Evolutionary conservation across 169 alveolate species (phyloP).

Genomic region (Eimeria falciformis): DNA sequence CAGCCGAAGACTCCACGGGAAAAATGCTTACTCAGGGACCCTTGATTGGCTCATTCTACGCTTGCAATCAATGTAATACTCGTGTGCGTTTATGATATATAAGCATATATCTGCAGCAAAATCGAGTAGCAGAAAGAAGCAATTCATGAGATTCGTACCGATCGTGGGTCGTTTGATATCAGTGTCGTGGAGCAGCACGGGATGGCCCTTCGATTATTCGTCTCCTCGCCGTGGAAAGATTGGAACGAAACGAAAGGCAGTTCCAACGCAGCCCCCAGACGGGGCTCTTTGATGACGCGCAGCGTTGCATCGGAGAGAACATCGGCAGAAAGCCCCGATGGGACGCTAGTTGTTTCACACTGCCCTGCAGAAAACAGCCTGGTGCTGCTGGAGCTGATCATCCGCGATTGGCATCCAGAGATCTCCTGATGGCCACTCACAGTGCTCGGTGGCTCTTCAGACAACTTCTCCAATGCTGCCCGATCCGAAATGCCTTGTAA

Average conservation of each 20-base stretch:
- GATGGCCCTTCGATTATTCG: background rate
- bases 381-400: constrained; percentile 59
- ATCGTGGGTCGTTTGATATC: background rate
- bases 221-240: constrained; percentile 3
- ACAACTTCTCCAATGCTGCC: background rate
- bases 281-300: constrained; percentile 11
- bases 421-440: background rate
- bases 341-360: too few relatives aligned
- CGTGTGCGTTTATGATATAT: too few relatives aligned
- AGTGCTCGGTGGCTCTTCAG: constrained; percentile 46
- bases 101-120: too few relatives aligned
- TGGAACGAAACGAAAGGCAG: constrained; percentile 6
- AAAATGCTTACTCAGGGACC: too few relatives aligned
- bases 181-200: background rate
- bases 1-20: too few relatives aligned
- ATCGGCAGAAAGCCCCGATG: background rate
- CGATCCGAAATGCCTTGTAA: background rate
- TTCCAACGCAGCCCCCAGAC: constrained; percentile 9
- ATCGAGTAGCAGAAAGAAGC: too few relatives aligned
- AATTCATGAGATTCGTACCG: too few relatives aligned
- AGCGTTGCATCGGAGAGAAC: background rate
- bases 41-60: too few relatives aligned
- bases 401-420: background rate
- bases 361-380: background rate
- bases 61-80: too few relatives aligned